A percentile compares a stretch with the other conserved stretches of the same genome.
These are phyloP conservation scores for Pulicaria dysenterica DNA, from an alignment of 129 eudicot species.

Conservation along the genomic window DNA sequence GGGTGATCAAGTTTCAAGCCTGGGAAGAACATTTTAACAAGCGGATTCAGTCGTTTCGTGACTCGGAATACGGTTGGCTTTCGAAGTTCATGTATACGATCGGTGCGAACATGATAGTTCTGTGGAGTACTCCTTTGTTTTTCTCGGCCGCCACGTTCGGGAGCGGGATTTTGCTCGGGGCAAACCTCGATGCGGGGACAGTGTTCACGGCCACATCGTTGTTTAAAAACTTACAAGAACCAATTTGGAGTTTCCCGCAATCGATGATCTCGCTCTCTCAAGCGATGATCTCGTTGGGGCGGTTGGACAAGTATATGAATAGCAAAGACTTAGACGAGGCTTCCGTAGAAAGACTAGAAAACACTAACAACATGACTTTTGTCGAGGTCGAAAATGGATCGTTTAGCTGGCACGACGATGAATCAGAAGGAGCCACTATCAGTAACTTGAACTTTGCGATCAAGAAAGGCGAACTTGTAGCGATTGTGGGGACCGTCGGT, in stretches of 20 bases:
- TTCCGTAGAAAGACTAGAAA: conserved; percentile 57
- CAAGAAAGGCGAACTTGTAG: conserved; percentile 65
- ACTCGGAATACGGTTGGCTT: conserved; percentile 55
- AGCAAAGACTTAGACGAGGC: conserved; percentile 74
- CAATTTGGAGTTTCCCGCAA: conserved; percentile 59
- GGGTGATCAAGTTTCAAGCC: conserved; percentile 76
- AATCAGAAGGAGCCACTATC: conserved; percentile 44
- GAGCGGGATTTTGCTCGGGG: conserved; percentile 38
- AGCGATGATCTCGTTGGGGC: conserved; percentile 57
- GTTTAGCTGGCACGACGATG: conserved; percentile 91
- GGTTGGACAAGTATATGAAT: conserved; percentile 70
- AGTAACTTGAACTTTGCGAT: conserved; percentile 46
- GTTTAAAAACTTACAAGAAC: conserved; percentile 60
- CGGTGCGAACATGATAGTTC: conserved; percentile 38
- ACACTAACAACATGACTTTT: conserved; percentile 36
- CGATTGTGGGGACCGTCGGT: conserved; percentile 71
- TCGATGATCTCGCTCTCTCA: conserved; percentile 59
- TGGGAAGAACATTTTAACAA: conserved; percentile 71
- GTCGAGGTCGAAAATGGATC: conserved; percentile 63
- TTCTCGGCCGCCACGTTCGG: conserved; percentile 54
- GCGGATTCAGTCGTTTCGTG: conserved; percentile 46
- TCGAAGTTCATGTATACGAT: conserved; percentile 49
- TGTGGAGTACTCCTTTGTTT: conserved; percentile 51
- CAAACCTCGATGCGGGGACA: conserved; percentile 47
- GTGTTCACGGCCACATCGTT: conserved; percentile 64